phyloP scores from a whole-genome alignment of 192 early-diverging fungal genomes.

The Haplosporangium gracile region DNA sequence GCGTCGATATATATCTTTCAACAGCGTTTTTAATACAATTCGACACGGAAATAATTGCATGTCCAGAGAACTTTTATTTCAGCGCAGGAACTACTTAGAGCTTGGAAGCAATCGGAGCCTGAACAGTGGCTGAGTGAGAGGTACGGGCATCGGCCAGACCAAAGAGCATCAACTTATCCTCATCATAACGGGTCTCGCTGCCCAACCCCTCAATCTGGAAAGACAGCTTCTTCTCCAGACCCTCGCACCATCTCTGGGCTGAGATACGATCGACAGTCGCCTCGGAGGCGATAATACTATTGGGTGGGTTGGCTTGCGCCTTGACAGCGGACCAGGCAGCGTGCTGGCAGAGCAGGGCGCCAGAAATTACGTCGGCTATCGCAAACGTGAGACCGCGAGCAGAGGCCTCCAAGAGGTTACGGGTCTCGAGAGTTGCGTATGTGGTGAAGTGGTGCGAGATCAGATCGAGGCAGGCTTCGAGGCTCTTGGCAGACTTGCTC shows the following conservation, averaged over 20 bases:
- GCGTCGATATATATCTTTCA: not conserved
- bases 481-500: slow-evolving; percentile 20
- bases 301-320: slow-evolving; percentile 3
- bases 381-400: slow-evolving; percentile 68
- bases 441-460: slow-evolving; percentile 34
- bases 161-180: slow-evolving; percentile 55
- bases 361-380: slow-evolving; percentile 60
- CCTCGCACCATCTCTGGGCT: slow-evolving; percentile 51
- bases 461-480: slow-evolving; percentile 13
- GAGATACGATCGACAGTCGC: slow-evolving; percentile 29
- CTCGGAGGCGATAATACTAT: slow-evolving; percentile 8
- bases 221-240: slow-evolving; percentile 27
- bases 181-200: slow-evolving; percentile 27
- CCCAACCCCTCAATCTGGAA: slow-evolving; percentile 36
- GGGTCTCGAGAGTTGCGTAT: slow-evolving; percentile 48
- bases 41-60: too few species aligned
- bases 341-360: slow-evolving; percentile 64
- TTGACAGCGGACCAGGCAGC: slow-evolving; percentile 56
- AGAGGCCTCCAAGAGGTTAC: slow-evolving; percentile 52
- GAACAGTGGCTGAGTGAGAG: not conserved
- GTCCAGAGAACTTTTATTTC: not conserved
- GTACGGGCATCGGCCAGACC: slow-evolving; percentile 35
- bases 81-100: slow-evolving; percentile 1
- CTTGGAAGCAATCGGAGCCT: slow-evolving; percentile 16
- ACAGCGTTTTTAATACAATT: too few species aligned